A percentile compares a stretch with the other conserved stretches of the same genome.
phyloP scores from a whole-genome alignment of 179 eudicot genomes.

The Spergularia azorica region DNA sequence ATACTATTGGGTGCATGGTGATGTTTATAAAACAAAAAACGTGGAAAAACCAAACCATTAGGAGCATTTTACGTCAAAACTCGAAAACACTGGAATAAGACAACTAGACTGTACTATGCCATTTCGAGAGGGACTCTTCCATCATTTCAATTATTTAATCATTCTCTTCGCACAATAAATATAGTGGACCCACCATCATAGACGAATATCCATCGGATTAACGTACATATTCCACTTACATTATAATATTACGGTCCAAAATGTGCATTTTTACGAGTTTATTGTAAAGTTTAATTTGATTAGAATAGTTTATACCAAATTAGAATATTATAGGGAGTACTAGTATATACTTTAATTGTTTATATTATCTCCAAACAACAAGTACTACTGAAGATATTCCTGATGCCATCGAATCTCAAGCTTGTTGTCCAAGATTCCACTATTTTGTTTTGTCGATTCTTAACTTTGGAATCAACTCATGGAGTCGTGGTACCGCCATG shows the following conservation, averaged over 20 bases:
- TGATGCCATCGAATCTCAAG: slow-evolving; percentile 3
- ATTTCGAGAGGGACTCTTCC: slow-evolving; percentile 16
- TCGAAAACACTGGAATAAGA: slow-evolving; percentile 4
- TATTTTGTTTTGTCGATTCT: not conserved
- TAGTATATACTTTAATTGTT: slow-evolving; percentile 43
- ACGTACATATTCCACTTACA: not conserved
- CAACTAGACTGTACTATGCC: slow-evolving; percentile 3
- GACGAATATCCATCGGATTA: slow-evolving; percentile 9
- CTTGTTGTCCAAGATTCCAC: slow-evolving; percentile 7
- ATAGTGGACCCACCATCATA: not conserved
- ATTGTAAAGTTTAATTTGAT: not conserved
- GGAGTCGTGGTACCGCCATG: too few species aligned
- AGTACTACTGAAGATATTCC: slow-evolving; percentile 28
- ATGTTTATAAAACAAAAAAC: not conserved
- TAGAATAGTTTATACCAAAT: not conserved
- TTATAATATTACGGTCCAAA: not conserved
- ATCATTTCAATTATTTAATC: slow-evolving; percentile 10
- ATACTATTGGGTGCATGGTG: slow-evolving; percentile 8
- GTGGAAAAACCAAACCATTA: slow-evolving; percentile 17
- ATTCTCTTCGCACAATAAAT: not conserved
- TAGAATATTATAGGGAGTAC: not conserved
- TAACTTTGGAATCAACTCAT: too few species aligned
- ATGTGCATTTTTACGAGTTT: not conserved
- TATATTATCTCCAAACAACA: slow-evolving; percentile 29
- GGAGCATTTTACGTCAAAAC: slow-evolving; percentile 24